These are phyloP conservation scores for Aureobasidium subglaciale DNA, from an alignment of 2,329 filamentous ascomycete species.

Conservation along the genomic window DNA sequence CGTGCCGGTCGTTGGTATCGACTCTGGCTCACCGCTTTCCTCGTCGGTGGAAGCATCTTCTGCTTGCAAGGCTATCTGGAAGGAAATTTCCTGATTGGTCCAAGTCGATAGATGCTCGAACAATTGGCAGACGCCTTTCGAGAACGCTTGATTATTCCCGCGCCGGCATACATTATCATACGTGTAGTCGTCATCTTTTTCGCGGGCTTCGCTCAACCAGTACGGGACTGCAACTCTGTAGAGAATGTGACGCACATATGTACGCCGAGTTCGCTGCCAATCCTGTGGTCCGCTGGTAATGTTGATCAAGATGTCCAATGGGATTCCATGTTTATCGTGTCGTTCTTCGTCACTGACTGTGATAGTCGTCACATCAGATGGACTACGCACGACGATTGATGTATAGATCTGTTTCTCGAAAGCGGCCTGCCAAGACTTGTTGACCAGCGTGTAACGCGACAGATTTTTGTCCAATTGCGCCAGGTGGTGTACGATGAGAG, in stretches of 20 bases:
- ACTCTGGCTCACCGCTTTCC: neutral
- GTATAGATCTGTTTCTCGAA: neutral
- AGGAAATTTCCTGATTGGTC: neutral
- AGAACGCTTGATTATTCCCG: neutral
- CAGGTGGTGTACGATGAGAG: neutral
- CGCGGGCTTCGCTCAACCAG: neutral
- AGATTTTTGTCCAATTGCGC: neutral
- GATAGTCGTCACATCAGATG: neutral
- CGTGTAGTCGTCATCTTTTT: neutral
- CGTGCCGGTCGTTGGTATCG: neutral
- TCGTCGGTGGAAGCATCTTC: neutral
- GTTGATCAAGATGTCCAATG: neutral
- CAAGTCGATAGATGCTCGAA: conserved; percentile 3
- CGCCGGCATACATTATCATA: neutral
- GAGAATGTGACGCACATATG: neutral
- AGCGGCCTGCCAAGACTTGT: conserved; percentile 1
- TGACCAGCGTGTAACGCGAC: neutral
- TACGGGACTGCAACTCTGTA: conserved; percentile 1
- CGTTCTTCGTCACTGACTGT: neutral
- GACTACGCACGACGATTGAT: neutral
- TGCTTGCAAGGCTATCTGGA: neutral
- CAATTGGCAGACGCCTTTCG: neutral
- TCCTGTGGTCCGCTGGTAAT: neutral
- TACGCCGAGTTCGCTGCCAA: neutral
- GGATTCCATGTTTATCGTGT: neutral